These are phyloP conservation scores for Cylindrodendrum hubeiense DNA, from an alignment of 2,329 filamentous ascomycete genomes.

Conservation along the genomic window DNA sequence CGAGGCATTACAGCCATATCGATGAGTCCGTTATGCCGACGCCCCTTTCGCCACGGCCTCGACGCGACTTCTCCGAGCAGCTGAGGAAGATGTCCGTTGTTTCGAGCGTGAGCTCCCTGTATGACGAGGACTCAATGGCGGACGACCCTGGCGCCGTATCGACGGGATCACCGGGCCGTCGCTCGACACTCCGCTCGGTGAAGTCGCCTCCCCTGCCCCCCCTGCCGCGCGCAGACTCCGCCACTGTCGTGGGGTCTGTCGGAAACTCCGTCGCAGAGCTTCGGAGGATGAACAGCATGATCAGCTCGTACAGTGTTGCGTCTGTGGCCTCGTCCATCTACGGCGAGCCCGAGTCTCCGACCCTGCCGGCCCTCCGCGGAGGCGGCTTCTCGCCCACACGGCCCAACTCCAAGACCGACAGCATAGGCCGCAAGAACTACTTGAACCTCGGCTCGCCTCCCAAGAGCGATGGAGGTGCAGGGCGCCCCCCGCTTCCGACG, in stretches of 20 bases:
- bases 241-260: conserved; percentile 41
- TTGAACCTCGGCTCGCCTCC: conserved; percentile 55
- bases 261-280: conserved; percentile 64
- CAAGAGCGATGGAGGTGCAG: conserved; percentile 31
- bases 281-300: conserved; percentile 68
- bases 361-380: conserved; percentile 53
- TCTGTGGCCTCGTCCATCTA: conserved; percentile 49
- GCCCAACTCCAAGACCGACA: conserved; percentile 44
- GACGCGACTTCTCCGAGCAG: conserved; percentile 32
- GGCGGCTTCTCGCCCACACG: conserved; percentile 54
- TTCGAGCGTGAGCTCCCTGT: conserved; percentile 44
- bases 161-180: conserved; percentile 40
- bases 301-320: conserved; percentile 59
- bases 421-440: conserved; percentile 60
- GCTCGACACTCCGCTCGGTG: conserved; percentile 29
- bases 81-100: conserved; percentile 39
- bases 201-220: conserved; percentile 17
- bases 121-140: conserved; percentile 21
- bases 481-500: conserved; percentile 12
- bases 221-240: conserved; percentile 18
- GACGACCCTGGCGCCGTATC: conserved; percentile 34
- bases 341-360: conserved; percentile 52
- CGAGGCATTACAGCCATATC: conserved; percentile 41
- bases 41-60: conserved; percentile 44
- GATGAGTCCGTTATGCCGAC: conserved; percentile 45